Evolutionary conservation across 768 basidiomycete species (phyloP), one percentile per base, ranked within the genome.

Genomic region (Boletus bicolor): DNA sequence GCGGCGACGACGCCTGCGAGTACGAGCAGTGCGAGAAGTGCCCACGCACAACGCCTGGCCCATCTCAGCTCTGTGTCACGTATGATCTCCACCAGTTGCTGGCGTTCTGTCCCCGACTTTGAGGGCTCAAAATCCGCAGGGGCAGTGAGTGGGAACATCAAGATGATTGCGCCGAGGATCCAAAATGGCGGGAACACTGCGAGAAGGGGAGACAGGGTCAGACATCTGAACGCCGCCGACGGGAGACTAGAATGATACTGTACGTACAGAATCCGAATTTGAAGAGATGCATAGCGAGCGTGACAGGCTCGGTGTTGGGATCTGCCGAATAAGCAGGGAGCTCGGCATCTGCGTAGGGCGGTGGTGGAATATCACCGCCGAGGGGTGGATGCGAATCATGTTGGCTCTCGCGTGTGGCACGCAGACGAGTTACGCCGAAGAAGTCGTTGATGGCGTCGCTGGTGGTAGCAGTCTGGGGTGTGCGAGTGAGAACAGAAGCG

Each of bases 111-210:
- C 37, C 66, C 67, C 3, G 76, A 67, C 55, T 78, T 80, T 11
- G 69, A 58, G 30, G 67, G 54, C 34, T 62, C 64, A 14, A 69
- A 59, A 5, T 61, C 50, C 3, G 39, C 55, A 2, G 78, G 77
- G 5, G 69, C 72, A 36, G 59, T 59, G n/a, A 80, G 71, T 1
- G 79, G 77, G 7, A 69, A 75, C 44, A 72, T 41, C 19, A 79
- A 63, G 44, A 81, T 73, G 60, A 72, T 49, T 8, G 70, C 63
- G 17, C 79, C 78, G 7, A 76, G 62, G 21, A 78, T 42, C 80
- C 81, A 82, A 55, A 79, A 74, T 15, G 72, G 74, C n/a, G 79
- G 79, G 67, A 77, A 80, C 49, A 80, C 79, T 79, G 58, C 1
- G 36, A 57, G 15, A 54, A 30, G 21, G 19, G 19, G 19, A 21